Percentiles rank a stretch among this genome's conserved stretches.
Conservation (phyloP, 1,139 yeast species). For the Magnusiomyces magnusii region DNA sequence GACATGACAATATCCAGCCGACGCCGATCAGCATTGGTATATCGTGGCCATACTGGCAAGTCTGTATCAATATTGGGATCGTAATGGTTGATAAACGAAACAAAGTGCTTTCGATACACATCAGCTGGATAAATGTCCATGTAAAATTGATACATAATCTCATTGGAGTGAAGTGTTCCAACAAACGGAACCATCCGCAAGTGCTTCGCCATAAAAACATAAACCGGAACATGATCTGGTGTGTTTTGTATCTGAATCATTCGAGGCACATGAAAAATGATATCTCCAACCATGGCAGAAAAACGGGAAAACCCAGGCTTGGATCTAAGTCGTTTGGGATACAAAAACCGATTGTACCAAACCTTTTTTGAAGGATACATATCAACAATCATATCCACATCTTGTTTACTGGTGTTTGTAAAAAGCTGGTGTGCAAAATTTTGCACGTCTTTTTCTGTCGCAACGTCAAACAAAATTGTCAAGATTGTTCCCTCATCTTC, state of each 20-base stretch:
- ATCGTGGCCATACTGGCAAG: conserved; percentile 15
- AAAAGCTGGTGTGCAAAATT: conserved; percentile 13
- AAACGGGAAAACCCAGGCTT: conserved; percentile 17
- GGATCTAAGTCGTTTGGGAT: conserved; percentile 1
- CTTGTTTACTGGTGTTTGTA: conserved; percentile 7
- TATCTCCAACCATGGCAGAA: conserved; percentile 20
- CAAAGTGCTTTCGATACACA: conserved; percentile 18
- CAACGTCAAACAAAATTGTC: conserved; percentile 11
- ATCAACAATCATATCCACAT: conserved; percentile 7
- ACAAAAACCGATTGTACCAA: conserved; percentile 13
- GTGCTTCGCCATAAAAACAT: conserved; percentile 14
- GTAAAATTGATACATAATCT: conserved; percentile 13
- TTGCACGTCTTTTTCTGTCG: conserved; percentile 15
- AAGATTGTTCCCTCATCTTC: conserved; percentile 20
- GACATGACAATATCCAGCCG: neutral
- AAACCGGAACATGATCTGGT: conserved; percentile 7
- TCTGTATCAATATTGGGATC: conserved; percentile 17
- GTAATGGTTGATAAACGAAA: conserved; percentile 19
- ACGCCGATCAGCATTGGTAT: conserved; percentile 23
- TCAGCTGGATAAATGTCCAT: conserved; percentile 9
- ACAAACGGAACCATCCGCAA: conserved; percentile 16
- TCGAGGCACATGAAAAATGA: conserved; percentile 20
- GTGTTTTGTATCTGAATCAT: conserved; percentile 14
- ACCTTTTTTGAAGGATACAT: conserved; percentile 8
- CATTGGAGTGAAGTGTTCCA: conserved; percentile 20